Base-by-base conservation (phyloP, 1,139 yeast species). In the Suhomyces choctaworum region DNA sequence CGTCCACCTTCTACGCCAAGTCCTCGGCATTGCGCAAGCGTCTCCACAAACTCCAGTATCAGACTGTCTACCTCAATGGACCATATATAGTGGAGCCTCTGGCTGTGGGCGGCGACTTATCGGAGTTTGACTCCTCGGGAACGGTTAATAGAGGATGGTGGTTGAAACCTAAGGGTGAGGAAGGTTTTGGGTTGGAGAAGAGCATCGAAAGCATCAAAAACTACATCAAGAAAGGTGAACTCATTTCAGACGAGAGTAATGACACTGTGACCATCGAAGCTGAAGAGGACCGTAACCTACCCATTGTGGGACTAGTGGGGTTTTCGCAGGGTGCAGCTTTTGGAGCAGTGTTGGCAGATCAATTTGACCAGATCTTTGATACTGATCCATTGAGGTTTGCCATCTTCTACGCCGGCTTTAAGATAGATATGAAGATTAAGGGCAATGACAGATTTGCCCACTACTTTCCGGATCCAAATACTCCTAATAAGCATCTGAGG, bases 351-450 rank as follows among this genome's bases (percentile, higher is more conserved):
- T 34, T 70, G 12, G 59, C 64, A 30, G 57, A 58, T 37, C 56
- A 51, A 24, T 68, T 69, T 41, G 49, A 56, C 10, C 50, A 54
- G 15, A 26, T 62, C 7, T 68, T 64, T 39, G 50, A 51, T 3
- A 43, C 54, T 2, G 44, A 50, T 4, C 66, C 74, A 2, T 62
- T 87, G 46, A 76, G 82, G 51, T 90, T 87, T 58, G 86, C 78
- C 7, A 69, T 92, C 11, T 61, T 84, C 29, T 88, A 84, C 51
- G 78, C 92, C 9, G 96, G 96, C 0, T 90, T 87, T 64, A 72
- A 74, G 47, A 62, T 86, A 32, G 72, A 70, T 44, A 80, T 84
- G 9, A 58, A 65, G 26, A 46, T 44, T 10, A 47, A 64, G 8
- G 66, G 64, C 0, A 62, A 64, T 37, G 48, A 48, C 7, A 33